A percentile compares a stretch with the other conserved stretches of the same genome.
Evolutionary conservation across 2,329 filamentous ascomycete genomes (phyloP).

Genomic region (Cladophialophora chaetospira): DNA sequence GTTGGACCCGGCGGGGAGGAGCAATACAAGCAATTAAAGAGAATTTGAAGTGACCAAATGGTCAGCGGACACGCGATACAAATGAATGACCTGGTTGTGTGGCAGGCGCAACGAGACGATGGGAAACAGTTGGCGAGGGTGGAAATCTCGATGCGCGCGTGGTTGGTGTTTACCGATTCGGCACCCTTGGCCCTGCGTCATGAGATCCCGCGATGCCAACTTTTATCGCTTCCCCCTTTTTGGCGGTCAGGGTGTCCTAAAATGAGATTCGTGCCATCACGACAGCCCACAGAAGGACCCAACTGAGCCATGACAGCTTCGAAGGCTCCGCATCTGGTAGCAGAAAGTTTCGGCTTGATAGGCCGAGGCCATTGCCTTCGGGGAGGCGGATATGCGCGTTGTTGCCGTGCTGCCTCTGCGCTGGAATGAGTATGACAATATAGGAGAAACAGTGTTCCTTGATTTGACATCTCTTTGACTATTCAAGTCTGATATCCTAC

Average conservation of each 20-base stretch:
- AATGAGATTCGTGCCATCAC: no score
- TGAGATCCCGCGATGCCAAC: background rate
- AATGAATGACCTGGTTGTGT: conserved; percentile 6
- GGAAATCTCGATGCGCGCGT: conserved; percentile 3
- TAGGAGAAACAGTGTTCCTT: background rate
- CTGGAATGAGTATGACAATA: background rate
- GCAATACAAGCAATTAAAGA: conserved; percentile 5
- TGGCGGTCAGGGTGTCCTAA: background rate
- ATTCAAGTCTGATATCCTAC: background rate
- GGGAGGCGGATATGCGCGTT: no score
- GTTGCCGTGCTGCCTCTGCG: no score
- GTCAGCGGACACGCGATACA: conserved; percentile 19
- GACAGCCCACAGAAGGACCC: background rate
- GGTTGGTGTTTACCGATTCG: conserved; percentile 7
- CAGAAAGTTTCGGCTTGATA: background rate
- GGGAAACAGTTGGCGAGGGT: conserved; percentile 9
- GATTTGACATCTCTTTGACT: background rate
- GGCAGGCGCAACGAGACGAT: conserved; percentile 1
- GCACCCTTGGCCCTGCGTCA: conserved; percentile 12
- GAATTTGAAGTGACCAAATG: conserved; percentile 8
- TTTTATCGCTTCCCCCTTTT: background rate
- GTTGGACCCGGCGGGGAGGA: conserved; percentile 14
- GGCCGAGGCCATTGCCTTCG: no score
- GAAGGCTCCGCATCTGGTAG: background rate
- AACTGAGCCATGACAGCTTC: background rate